Evolutionary conservation across 805 yeast genomes (phyloP), one percentile per base, ranked within the genome.

Genomic region (Danielozyma ontarioensis): DNA sequence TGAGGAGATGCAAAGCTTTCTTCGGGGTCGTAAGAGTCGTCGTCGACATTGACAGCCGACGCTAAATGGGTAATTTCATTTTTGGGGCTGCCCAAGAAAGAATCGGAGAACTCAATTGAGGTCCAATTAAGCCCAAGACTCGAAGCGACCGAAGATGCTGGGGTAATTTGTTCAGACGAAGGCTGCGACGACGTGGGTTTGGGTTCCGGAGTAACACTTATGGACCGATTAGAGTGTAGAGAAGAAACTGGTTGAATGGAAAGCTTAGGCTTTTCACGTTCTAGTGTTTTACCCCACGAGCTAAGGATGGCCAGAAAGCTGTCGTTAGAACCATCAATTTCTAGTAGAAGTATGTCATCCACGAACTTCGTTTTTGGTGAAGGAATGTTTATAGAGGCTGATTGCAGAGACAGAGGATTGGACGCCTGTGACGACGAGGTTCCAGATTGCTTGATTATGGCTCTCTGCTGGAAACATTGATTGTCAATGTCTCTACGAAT

Each of bases 401-500:
- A 6, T 10, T 6, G 8, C 22, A 19, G 22, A 10, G 6, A 6
- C 15, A 3, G 6, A 23, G 33, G 22, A 6, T 19, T 19, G n/a
- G n/a, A n/a, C n/a, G n/a, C n/a, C n/a, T n/a, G n/a, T n/a, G n/a
- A n/a, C n/a, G n/a, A n/a, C n/a, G n/a, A n/a, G n/a, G n/a, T n/a
- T n/a, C n/a, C n/a, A n/a, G n/a, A n/a, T 14, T 27, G 27, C 30
- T 39, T 37, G 31, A 48, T 23, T 12, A 55, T 33, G 12, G 37
- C 35, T 19, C 44, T 44, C 39, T 54, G 56, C 32, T 39, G 41
- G 13, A 36, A 29, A 14, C 42, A 40, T 33, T 61, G 64, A 13
- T 48, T 52, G 36, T 59, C 62, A 25, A 62, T 40, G 8, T 36
- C 46, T 12, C 35, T 36, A 13, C 67, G 43, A 10, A 52, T 39